A percentile compares a stretch with the other conserved stretches of the same genome.
Evolutionary conservation across 139 green algal genomes (phyloP).

Genomic region (Micromonas commoda): DNA sequence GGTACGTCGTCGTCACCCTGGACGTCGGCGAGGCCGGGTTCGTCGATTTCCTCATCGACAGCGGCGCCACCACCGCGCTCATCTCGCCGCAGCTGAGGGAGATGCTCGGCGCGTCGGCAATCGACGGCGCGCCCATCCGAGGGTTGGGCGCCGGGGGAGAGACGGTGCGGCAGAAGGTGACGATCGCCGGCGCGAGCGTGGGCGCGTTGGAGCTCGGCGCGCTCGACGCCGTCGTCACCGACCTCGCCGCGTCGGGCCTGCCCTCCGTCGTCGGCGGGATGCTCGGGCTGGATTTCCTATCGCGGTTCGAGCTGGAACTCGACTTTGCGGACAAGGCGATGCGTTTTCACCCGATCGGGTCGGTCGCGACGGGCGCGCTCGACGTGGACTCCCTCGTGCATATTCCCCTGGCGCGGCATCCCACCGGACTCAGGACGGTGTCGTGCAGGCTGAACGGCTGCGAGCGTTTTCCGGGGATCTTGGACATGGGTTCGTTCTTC

Average conservation of each 20-base stretch:
- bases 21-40: neutral
- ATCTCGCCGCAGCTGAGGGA: neutral
- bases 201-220: neutral
- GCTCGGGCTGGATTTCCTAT: slow-evolving; percentile 10
- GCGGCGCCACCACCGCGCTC: slow-evolving; percentile 4
- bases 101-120: slow-evolving; percentile 1
- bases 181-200: neutral
- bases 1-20: slow-evolving; percentile 4
- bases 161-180: slow-evolving; percentile 13
- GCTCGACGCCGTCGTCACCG: slow-evolving; percentile 19
- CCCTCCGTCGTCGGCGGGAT: slow-evolving; percentile 8
- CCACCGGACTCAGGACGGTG: neutral
- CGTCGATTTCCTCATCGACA: slow-evolving; percentile 18
- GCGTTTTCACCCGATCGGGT: neutral
- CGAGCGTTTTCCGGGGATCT: neutral
- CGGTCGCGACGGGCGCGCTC: neutral
- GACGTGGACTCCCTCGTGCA: neutral
- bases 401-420: neutral
- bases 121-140: neutral
- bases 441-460: neutral
- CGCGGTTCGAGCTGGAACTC: neutral
- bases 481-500: slow-evolving; percentile 25
- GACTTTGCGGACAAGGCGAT: neutral
- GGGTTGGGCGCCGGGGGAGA: neutral
- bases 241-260: neutral